Evolutionary conservation across 805 yeast genomes (phyloP).

Genomic region (Saccharomyces mikatae): DNA sequence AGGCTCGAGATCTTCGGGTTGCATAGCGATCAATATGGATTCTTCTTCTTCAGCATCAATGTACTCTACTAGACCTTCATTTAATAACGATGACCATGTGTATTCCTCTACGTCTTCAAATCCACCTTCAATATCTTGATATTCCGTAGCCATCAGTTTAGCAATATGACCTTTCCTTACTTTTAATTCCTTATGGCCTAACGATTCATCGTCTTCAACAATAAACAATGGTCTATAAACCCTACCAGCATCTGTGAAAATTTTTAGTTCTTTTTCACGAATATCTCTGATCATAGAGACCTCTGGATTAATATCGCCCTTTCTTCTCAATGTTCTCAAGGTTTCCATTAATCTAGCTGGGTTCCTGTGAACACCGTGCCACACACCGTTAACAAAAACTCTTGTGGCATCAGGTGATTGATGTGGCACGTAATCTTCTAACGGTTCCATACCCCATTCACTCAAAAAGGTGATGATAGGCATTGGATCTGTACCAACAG

Average conservation of each 20-base stretch:
- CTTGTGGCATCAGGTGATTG: slow-evolving; percentile 86
- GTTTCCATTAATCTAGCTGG: slow-evolving; percentile 89
- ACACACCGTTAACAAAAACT: slow-evolving; percentile 95
- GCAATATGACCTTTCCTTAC: slow-evolving; percentile 79
- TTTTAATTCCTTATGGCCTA: slow-evolving; percentile 59
- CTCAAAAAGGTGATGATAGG: slow-evolving; percentile 88
- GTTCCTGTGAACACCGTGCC: slow-evolving; percentile 98
- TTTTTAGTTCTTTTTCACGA: slow-evolving; percentile 91
- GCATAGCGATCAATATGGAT: slow-evolving; percentile 96
- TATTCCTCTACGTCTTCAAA: slow-evolving; percentile 48
- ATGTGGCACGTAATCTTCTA: slow-evolving; percentile 91
- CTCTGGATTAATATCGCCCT: slow-evolving; percentile 92
- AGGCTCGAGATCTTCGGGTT: slow-evolving; percentile 89
- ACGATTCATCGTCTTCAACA: slow-evolving; percentile 76
- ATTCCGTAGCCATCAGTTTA: slow-evolving; percentile 57
- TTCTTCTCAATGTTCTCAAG: slow-evolving; percentile 84
- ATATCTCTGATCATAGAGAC: slow-evolving; percentile 95
- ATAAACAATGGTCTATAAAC: slow-evolving; percentile 94
- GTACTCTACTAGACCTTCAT: slow-evolving; percentile 86
- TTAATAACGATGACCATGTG: slow-evolving; percentile 80
- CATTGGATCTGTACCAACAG: slow-evolving; percentile 96
- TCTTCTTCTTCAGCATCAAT: slow-evolving; percentile 99
- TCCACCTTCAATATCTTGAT: slow-evolving; percentile 45
- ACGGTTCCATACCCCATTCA: slow-evolving; percentile 99
- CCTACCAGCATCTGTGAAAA: slow-evolving; percentile 97